Conservation (phyloP, 345 rosid genomes). For the Populus nigra region DNA sequence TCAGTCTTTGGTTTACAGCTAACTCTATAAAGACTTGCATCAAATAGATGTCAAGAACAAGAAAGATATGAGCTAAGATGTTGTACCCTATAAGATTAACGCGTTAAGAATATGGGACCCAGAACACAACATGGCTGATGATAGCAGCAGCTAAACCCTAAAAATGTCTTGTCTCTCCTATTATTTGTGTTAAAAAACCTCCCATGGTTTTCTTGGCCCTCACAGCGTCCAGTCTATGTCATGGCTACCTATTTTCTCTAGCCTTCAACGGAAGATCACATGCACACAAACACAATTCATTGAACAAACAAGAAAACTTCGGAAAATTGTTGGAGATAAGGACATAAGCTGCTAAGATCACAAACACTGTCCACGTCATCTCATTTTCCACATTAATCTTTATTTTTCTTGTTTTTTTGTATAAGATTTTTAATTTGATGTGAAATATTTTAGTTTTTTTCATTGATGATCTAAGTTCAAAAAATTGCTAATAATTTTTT, state of each 20-base stretch:
- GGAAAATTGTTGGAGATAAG: neutral
- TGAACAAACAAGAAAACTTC: conserved; percentile 14
- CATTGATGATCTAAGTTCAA: no score
- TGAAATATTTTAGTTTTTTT: no score
- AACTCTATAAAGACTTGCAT: neutral
- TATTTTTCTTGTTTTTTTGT: neutral
- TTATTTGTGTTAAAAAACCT: neutral
- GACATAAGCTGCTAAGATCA: neutral
- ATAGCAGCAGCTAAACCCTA: conserved; percentile 2
- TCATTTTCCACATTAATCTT: neutral
- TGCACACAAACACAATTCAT: conserved; percentile 18
- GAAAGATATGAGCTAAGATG: neutral
- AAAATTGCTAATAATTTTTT: no score
- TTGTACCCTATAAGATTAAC: conserved; percentile 14
- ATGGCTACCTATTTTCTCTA: neutral
- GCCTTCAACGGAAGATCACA: conserved; percentile 16
- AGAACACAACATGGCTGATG: conserved; percentile 29
- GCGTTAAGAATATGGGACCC: conserved; percentile 45
- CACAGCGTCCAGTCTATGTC: neutral
- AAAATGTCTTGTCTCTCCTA: neutral
- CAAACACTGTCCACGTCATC: conserved; percentile 12
- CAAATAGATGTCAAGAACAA: conserved; percentile 5
- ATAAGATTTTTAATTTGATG: no score
- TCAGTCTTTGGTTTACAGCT: conserved; percentile 42
- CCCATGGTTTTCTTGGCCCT: conserved; percentile 2